Evolutionary conservation across 345 rosid genomes (phyloP).

Genomic region (Euphorbia pulcherrima): DNA sequence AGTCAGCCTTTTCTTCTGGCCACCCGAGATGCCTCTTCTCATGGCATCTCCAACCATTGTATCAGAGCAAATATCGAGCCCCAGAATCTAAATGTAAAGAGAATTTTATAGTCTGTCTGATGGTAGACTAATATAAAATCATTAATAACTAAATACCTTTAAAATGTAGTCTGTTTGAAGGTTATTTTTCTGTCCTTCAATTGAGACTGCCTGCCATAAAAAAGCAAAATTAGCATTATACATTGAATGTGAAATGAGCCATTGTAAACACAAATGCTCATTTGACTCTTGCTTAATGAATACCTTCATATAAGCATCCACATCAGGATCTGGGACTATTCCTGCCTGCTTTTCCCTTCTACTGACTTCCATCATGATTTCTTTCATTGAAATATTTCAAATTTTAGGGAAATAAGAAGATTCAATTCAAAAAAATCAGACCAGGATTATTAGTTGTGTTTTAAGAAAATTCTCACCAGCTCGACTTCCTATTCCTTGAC

Average conservation of each 20-base stretch:
- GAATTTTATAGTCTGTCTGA: not conserved
- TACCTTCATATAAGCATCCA: conserved; percentile 46
- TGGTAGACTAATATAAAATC: not conserved
- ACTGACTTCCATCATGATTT: conserved; percentile 25
- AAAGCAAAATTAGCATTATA: not conserved
- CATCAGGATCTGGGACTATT: conserved; percentile 32
- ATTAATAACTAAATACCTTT: conserved; percentile 23
- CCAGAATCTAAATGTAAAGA: conserved; percentile 34
- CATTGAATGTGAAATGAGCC: not conserved
- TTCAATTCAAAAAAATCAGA: not conserved
- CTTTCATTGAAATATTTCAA: conserved; percentile 11
- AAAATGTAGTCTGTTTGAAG: conserved; percentile 42
- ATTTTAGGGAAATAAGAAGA: not conserved
- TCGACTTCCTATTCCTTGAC: conserved; percentile 34
- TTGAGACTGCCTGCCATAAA: conserved; percentile 35
- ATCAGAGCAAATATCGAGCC: conserved; percentile 39
- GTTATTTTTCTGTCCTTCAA: conserved; percentile 29
- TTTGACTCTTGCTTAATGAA: not conserved
- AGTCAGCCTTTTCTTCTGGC: conserved; percentile 41
- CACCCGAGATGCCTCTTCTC: conserved; percentile 42
- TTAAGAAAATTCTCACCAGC: conserved; percentile 24
- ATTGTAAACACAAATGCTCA: not conserved
- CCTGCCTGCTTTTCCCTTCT: conserved; percentile 32
- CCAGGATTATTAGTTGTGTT: not conserved
- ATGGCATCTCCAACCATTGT: conserved; percentile 37